A percentile compares a stretch with the other conserved stretches of the same genome.
Evolutionary conservation across 2,329 filamentous ascomycete species (phyloP).

Genomic region (Trichoderma hamatum): DNA sequence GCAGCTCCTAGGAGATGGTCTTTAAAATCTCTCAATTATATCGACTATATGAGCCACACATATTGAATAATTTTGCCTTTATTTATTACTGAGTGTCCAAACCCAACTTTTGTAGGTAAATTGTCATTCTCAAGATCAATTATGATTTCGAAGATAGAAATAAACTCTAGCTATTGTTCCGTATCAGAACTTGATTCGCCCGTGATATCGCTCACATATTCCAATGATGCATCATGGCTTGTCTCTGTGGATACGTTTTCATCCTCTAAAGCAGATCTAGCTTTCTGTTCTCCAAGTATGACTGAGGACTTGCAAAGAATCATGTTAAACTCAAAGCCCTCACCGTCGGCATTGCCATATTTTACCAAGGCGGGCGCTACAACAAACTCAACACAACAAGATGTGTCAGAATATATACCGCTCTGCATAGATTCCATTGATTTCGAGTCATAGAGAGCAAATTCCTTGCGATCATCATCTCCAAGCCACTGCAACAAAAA

Average conservation of each 20-base stretch:
- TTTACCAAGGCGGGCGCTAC: constrained; percentile 27
- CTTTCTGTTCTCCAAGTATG: neutral
- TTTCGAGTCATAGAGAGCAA: neutral
- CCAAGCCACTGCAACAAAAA: neutral
- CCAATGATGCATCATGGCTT: neutral
- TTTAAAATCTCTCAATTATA: too few relatives aligned
- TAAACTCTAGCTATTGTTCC: neutral
- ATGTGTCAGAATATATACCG: neutral
- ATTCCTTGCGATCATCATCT: neutral
- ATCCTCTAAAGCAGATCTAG: neutral
- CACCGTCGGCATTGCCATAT: constrained; percentile 29
- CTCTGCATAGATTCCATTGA: neutral
- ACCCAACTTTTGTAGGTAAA: too few relatives aligned
- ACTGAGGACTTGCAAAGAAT: constrained; percentile 22
- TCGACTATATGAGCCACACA: too few relatives aligned
- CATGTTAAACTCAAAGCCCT: constrained; percentile 17
- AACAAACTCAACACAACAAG: neutral
- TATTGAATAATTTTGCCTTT: too few relatives aligned
- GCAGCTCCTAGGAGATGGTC: too few relatives aligned
- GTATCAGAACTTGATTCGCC: neutral
- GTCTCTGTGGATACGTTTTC: neutral
- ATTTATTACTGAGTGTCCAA: too few relatives aligned
- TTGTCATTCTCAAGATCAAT: neutral
- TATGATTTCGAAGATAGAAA: neutral
- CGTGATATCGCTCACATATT: neutral